A percentile compares a stretch with the other conserved stretches of the same genome.
phyloP scores from a whole-genome alignment of 2,329 filamentous ascomycete species.

The Aspergillus ruber region DNA sequence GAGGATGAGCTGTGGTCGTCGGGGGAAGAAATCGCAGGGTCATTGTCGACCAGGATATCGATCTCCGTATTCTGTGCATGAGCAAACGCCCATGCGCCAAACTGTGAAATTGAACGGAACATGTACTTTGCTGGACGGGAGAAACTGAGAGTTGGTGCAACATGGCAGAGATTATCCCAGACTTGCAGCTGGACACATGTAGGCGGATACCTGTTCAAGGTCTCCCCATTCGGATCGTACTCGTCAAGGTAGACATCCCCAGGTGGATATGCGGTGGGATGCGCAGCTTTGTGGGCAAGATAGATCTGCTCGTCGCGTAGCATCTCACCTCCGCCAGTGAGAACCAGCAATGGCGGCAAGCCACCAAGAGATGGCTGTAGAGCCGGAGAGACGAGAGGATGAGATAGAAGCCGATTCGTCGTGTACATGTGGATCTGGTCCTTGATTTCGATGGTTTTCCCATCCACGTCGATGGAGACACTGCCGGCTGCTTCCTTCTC shows the following conservation, averaged over 20 bases:
- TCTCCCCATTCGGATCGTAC: constrained; percentile 48
- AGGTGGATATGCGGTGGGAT: constrained; percentile 70
- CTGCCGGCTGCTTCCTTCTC: constrained; percentile 25
- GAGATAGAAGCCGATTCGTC: constrained; percentile 75
- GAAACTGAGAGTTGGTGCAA: constrained; percentile 87
- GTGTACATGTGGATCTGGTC: constrained; percentile 90
- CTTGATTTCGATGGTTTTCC: constrained; percentile 64
- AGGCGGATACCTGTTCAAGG: constrained; percentile 62
- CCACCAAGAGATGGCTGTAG: constrained; percentile 86
- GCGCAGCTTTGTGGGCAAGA: constrained; percentile 85
- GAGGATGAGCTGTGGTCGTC: constrained; percentile 12
- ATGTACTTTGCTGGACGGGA: constrained; percentile 94
- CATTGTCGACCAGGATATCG: constrained; percentile 73
- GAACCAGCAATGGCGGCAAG: constrained; percentile 76
- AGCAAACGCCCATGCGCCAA: constrained; percentile 84
- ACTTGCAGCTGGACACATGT: constrained; percentile 92
- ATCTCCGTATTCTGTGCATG: constrained; percentile 73
- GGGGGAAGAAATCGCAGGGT: constrained; percentile 65
- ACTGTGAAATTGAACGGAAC: constrained; percentile 87
- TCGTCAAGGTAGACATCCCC: constrained; percentile 58
- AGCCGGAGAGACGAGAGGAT: constrained; percentile 84
- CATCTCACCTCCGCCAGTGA: constrained; percentile 82
- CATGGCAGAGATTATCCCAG: constrained; percentile 93
- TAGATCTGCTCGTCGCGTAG: constrained; percentile 94
- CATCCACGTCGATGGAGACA: constrained; percentile 65